Evolutionary conservation across 176 grass and related monocot genomes (phyloP).

Genomic region (Raddia guianensis): DNA sequence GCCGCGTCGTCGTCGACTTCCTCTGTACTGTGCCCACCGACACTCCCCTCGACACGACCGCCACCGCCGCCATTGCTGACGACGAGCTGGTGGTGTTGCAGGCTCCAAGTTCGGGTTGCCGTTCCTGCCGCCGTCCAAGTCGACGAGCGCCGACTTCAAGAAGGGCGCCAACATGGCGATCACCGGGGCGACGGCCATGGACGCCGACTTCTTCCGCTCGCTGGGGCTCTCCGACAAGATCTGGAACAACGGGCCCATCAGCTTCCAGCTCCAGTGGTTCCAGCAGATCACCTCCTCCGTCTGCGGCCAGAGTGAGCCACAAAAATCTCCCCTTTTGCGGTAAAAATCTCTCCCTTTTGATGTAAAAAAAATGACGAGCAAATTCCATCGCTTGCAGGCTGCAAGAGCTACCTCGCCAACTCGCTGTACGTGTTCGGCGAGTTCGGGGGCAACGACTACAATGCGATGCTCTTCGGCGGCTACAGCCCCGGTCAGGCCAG

Average conservation of each 20-base stretch:
- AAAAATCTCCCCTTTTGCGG: neutral
- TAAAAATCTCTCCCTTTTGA: neutral
- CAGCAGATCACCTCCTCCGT: constrained; percentile 49
- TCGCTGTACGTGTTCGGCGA: constrained; percentile 68
- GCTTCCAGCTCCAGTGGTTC: constrained; percentile 71
- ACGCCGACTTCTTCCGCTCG: constrained; percentile 55
- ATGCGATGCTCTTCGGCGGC: constrained; percentile 64
- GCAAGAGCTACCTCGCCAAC: constrained; percentile 47
- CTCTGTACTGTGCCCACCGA: constrained; percentile 23
- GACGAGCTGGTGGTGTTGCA: neutral
- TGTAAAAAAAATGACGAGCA: neutral
- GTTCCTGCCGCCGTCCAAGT: constrained; percentile 63
- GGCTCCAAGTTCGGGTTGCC: constrained; percentile 51
- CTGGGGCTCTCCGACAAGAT: constrained; percentile 57
- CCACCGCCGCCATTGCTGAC: neutral
- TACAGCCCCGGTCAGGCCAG: constrained; percentile 49
- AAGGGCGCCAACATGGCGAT: constrained; percentile 77
- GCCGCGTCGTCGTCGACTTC: constrained; percentile 68
- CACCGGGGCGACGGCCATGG: constrained; percentile 65
- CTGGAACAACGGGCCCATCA: constrained; percentile 76
- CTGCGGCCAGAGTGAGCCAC: constrained; percentile 48
- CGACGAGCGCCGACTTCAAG: constrained; percentile 50
- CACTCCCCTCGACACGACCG: too few relatives aligned
- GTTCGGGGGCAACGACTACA: constrained; percentile 79
- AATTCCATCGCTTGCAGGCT: constrained; percentile 11